phyloP scores from a whole-genome alignment of 2,329 filamentous ascomycete genomes.

The Neoascochyta sp. region DNA sequence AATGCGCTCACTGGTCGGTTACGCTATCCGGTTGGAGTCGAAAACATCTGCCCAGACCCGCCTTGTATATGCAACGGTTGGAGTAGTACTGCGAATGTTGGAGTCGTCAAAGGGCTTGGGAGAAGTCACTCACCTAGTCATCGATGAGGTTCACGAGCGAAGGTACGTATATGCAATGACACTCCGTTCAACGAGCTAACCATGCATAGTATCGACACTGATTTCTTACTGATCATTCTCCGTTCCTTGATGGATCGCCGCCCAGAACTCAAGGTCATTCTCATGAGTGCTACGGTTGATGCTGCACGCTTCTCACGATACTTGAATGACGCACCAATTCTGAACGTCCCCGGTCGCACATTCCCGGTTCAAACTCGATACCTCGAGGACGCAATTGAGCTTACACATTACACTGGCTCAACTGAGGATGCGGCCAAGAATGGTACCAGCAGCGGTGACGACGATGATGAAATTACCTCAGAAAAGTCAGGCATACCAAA shows the following conservation, averaged over 20 bases:
- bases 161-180: constrained; percentile 41
- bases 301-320: constrained; percentile 88
- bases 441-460: constrained; percentile 45
- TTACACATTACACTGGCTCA: constrained; percentile 64
- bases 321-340: constrained; percentile 75
- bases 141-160: constrained; percentile 97
- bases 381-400: constrained; percentile 86
- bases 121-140: constrained; percentile 87
- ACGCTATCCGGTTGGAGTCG: constrained; percentile 88
- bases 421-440: constrained; percentile 50
- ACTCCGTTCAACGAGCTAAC: constrained; percentile 10
- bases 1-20: constrained; percentile 78
- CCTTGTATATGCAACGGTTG: constrained; percentile 80
- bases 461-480: constrained; percentile 45
- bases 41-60: constrained; percentile 78
- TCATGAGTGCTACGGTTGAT: constrained; percentile 98
- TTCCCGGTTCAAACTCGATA: constrained; percentile 87
- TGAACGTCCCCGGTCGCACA: constrained; percentile 88
- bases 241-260: constrained; percentile 74
- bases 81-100: constrained; percentile 97
- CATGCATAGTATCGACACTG: constrained; percentile 72
- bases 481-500: constrained; percentile 59
- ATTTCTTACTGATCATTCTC: constrained; percentile 90
- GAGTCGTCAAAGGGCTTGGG: constrained; percentile 81
- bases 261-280: constrained; percentile 81